phyloP scores from a whole-genome alignment of 1,284 basidiomycete genomes.

The Boletellus sp. region DNA sequence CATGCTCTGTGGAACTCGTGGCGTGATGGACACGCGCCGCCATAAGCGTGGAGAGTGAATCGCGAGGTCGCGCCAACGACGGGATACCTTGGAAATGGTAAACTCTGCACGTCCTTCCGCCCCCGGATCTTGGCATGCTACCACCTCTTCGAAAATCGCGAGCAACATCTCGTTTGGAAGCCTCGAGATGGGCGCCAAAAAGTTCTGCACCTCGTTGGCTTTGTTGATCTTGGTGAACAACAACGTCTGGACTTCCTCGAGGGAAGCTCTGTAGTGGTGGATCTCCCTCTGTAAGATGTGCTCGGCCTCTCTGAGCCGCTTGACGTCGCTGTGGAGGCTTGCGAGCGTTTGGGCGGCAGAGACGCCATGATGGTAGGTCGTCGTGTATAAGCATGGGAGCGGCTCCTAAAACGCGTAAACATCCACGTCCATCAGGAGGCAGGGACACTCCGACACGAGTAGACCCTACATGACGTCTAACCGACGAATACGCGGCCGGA shows the following conservation, averaged over 20 bases:
- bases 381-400: conserved; percentile 8
- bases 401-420: conserved; percentile 14
- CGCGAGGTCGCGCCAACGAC: conserved; percentile 27
- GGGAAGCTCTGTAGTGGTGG: conserved; percentile 9
- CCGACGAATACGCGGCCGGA: conserved; percentile 12
- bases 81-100: conserved; percentile 29
- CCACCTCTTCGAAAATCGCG: conserved; percentile 30
- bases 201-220: conserved; percentile 31
- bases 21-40: conserved; percentile 24
- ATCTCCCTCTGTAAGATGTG: conserved; percentile 18
- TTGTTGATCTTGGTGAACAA: conserved; percentile 20
- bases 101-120: conserved; percentile 22
- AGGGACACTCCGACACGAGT: not conserved
- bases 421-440: conserved; percentile 10
- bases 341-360: conserved; percentile 20
- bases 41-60: conserved; percentile 28
- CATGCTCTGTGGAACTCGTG: conserved; percentile 19
- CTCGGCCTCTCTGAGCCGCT: conserved; percentile 19
- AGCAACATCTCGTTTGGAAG: conserved; percentile 32
- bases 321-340: conserved; percentile 20
- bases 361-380: conserved; percentile 11
- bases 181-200: conserved; percentile 26
- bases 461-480: conserved; percentile 22
- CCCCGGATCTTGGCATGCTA: conserved; percentile 22
- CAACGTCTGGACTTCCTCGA: conserved; percentile 17